Percentiles rank a stretch among this genome's conserved stretches.
These are phyloP conservation scores for Cladosporium halotolerans DNA, from an alignment of 2,329 filamentous ascomycete genomes.

Conservation along the genomic window DNA sequence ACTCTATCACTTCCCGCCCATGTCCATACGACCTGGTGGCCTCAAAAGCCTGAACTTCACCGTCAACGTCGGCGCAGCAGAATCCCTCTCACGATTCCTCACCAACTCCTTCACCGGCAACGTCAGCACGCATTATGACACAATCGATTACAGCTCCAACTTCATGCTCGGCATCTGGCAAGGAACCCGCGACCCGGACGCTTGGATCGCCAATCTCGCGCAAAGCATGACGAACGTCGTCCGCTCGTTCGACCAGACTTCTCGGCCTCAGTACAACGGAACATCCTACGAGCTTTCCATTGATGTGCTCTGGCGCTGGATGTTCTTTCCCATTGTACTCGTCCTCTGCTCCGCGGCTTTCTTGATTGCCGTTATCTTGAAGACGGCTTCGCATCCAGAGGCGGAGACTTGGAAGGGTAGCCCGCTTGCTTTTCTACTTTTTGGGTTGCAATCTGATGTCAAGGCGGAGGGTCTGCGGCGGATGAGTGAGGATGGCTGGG, in stretches of 20 bases:
- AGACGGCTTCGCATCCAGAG: not conserved
- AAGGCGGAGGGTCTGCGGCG: not conserved
- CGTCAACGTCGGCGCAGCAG: not conserved
- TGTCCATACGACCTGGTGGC: not conserved
- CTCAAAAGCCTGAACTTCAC: not conserved
- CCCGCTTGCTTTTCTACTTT: not conserved
- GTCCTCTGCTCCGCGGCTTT: not conserved
- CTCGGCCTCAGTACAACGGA: not conserved
- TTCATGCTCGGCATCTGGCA: not conserved
- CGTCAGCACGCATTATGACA: not conserved
- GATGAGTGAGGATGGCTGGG: not conserved
- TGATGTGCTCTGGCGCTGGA: not conserved
- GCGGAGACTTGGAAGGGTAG: not conserved
- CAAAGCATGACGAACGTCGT: not conserved
- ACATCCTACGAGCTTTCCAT: not conserved
- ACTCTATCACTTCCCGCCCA: not conserved
- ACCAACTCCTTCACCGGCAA: not conserved
- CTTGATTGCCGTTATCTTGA: not conserved
- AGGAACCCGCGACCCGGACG: not conserved
- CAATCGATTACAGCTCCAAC: not conserved
- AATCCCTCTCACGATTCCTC: not conserved
- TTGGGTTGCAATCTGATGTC: not conserved
- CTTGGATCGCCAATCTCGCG: not conserved
- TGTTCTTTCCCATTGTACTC: not conserved
- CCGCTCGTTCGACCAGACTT: not conserved